These are phyloP conservation scores for Rhizophora apiculata DNA, from an alignment of 345 rosid species.

Conservation along the genomic window DNA sequence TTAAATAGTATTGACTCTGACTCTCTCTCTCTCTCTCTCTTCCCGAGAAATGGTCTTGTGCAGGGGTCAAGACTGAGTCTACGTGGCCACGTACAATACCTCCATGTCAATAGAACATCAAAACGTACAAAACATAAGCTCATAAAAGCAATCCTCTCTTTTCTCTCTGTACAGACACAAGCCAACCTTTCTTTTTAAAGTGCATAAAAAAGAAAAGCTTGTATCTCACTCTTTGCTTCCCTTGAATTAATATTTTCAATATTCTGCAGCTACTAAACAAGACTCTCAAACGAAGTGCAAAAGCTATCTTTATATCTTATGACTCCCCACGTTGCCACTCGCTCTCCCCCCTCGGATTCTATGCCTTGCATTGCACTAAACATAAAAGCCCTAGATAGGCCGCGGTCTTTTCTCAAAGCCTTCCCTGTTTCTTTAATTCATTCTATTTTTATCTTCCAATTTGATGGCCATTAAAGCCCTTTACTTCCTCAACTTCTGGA, in stretches of 20 bases:
- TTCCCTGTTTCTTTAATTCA: background rate
- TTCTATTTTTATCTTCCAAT: background rate
- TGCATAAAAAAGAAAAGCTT: background rate
- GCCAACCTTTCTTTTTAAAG: constrained; percentile 4
- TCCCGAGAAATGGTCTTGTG: background rate
- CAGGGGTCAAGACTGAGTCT: constrained; percentile 2
- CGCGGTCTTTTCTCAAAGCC: background rate
- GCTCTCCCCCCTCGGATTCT: background rate
- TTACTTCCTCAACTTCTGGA: constrained; percentile 58
- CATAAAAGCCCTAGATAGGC: constrained; percentile 14
- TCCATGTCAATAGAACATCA: constrained; percentile 3
- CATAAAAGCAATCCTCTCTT: constrained; percentile 2
- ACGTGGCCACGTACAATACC: constrained; percentile 10
- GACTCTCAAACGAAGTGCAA: constrained; percentile 46
- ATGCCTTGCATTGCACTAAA: background rate
- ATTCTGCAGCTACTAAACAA: constrained; percentile 5
- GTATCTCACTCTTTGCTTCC: constrained; percentile 3
- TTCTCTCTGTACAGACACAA: background rate
- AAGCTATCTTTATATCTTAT: constrained; percentile 26
- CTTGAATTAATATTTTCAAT: constrained; percentile 33
- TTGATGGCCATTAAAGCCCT: constrained; percentile 54
- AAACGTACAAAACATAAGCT: constrained; percentile 13
- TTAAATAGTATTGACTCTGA: background rate
- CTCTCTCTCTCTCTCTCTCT: background rate
- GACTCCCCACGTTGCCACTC: constrained; percentile 11